phyloP scores from a whole-genome alignment of 2,329 filamentous ascomycete species.

The Penicillium sumatraense region DNA sequence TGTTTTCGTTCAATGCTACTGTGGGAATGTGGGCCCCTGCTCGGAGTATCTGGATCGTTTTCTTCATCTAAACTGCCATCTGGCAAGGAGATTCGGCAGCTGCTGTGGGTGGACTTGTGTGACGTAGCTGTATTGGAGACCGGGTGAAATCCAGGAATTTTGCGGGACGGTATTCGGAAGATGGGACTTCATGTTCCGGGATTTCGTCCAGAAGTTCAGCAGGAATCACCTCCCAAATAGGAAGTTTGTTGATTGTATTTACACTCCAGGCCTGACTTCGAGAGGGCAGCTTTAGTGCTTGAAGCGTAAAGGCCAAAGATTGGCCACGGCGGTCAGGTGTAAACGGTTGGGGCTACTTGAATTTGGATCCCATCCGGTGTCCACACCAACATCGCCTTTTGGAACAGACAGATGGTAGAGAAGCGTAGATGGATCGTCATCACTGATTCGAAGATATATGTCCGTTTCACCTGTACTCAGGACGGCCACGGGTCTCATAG shows the following conservation, averaged over 20 bases:
- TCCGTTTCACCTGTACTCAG: conserved; percentile 7
- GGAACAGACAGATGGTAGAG: conserved; percentile 15
- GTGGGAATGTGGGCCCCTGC: not conserved
- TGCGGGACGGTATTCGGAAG: conserved; percentile 14
- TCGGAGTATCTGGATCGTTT: conserved; percentile 12
- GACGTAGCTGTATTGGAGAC: conserved; percentile 12
- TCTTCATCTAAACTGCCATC: conserved; percentile 1
- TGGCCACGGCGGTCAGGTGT: conserved; percentile 14
- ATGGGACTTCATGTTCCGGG: conserved; percentile 5
- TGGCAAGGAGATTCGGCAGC: not conserved
- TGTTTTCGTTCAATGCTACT: not conserved
- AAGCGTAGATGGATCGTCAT: conserved; percentile 4
- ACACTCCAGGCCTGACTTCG: conserved; percentile 4
- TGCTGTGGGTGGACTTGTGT: not conserved
- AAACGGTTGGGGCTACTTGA: conserved; percentile 11
- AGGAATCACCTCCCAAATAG: conserved; percentile 5
- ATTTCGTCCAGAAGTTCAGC: not conserved
- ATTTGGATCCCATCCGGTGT: conserved; percentile 9
- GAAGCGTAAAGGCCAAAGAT: conserved; percentile 13
- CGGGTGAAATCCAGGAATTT: conserved; percentile 13
- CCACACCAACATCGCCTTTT: conserved; percentile 11
- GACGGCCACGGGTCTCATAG: conserved; percentile 5
- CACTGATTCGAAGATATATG: conserved; percentile 9
- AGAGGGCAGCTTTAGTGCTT: conserved; percentile 9
- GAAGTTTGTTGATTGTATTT: conserved; percentile 8